Evolutionary conservation across 2,329 filamentous ascomycete genomes (phyloP).

Genomic region (Fusarium pseudograminearum): DNA sequence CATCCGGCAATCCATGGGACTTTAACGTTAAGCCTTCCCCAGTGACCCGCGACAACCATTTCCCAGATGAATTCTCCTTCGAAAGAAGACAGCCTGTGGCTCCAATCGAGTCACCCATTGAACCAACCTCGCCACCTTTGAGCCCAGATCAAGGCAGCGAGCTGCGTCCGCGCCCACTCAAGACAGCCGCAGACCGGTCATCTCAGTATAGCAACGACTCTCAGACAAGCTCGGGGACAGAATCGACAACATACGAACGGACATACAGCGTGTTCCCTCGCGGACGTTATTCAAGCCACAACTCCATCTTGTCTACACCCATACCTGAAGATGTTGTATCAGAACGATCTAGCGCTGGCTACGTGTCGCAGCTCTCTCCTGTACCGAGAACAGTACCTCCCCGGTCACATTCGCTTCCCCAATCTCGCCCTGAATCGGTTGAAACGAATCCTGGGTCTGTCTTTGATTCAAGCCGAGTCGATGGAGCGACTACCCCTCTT

Average conservation of each 20-base stretch:
- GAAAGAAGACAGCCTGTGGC: constrained; percentile 45
- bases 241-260: constrained; percentile 38
- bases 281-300: constrained; percentile 40
- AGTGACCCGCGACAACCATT: constrained; percentile 34
- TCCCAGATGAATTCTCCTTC: constrained; percentile 41
- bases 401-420: constrained; percentile 31
- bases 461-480: constrained; percentile 39
- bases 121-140: constrained; percentile 41
- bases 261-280: constrained; percentile 45
- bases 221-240: constrained; percentile 41
- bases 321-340: constrained; percentile 47
- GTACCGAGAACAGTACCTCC: constrained; percentile 33
- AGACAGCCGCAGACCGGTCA: constrained; percentile 33
- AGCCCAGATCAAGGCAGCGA: constrained; percentile 39
- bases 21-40: constrained; percentile 39
- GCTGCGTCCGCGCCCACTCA: constrained; percentile 40
- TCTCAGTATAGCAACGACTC: constrained; percentile 44
- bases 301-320: constrained; percentile 43
- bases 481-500: constrained; percentile 38
- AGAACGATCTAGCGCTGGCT: constrained; percentile 32
- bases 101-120: constrained; percentile 39
- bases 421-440: constrained; percentile 45
- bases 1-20: constrained; percentile 60
- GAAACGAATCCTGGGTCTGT: constrained; percentile 45
- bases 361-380: constrained; percentile 34